Conservation (phyloP, 2,329 filamentous ascomycete species). For the Herpotrichia juniperi region DNA sequence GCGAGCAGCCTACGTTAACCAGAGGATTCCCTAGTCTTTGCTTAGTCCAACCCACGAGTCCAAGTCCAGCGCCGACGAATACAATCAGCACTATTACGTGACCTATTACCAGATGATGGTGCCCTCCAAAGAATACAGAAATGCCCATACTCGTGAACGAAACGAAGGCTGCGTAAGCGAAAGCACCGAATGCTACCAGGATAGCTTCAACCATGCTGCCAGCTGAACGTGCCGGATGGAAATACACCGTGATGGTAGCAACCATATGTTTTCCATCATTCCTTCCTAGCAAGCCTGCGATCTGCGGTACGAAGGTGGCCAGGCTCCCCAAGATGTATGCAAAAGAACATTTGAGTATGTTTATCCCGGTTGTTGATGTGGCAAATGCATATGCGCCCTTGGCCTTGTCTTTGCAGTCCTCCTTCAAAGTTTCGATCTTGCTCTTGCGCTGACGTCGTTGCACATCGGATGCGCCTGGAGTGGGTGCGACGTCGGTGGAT, state of each 20-base stretch:
- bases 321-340: conserved; percentile 87
- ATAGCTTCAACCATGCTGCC: conserved; percentile 91
- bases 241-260: conserved; percentile 92
- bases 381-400: conserved; percentile 64
- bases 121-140: conserved; percentile 75
- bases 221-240: conserved; percentile 83
- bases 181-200: conserved; percentile 76
- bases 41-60: conserved; percentile 88
- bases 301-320: conserved; percentile 78
- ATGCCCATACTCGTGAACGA: conserved; percentile 88
- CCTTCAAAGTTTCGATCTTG: conserved; percentile 40
- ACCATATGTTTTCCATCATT: conserved; percentile 94
- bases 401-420: conserved; percentile 36
- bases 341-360: conserved; percentile 87
- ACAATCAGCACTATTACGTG: conserved; percentile 80
- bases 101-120: conserved; percentile 71
- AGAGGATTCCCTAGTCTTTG: conserved; percentile 78
- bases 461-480: conserved; percentile 34
- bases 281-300: conserved; percentile 76
- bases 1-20: conserved; percentile 78
- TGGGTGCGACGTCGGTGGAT: conserved; percentile 48
- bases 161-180: conserved; percentile 77
- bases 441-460: conserved; percentile 37
- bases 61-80: conserved; percentile 85
- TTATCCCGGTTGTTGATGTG: conserved; percentile 74